Evolutionary conservation across 2,329 filamentous ascomycete species (phyloP).

Genomic region (Pseudogymnoascus sp.): DNA sequence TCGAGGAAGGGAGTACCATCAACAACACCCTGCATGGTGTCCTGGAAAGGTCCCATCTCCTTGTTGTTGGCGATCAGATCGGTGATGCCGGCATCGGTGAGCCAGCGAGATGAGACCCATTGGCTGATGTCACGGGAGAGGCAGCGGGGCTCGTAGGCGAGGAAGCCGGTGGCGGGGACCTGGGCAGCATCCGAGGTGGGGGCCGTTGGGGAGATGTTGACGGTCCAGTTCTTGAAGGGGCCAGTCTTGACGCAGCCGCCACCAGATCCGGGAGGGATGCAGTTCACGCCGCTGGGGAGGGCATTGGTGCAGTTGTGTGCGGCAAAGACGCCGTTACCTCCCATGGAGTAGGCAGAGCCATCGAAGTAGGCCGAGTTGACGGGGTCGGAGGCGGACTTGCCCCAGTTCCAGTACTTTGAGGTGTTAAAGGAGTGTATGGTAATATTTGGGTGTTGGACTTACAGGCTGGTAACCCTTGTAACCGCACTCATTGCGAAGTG

Average conservation of each 20-base stretch:
- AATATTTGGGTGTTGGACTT: conserved; percentile 41
- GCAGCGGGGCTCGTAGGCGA: conserved; percentile 37
- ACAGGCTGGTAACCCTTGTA: conserved; percentile 37
- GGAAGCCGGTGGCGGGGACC: conserved; percentile 25
- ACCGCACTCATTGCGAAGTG: conserved; percentile 35
- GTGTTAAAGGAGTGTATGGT: background rate
- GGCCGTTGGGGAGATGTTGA: conserved; percentile 42
- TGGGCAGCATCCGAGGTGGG: conserved; percentile 30
- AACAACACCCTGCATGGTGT: conserved; percentile 35
- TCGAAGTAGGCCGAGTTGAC: conserved; percentile 47
- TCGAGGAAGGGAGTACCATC: conserved; percentile 24
- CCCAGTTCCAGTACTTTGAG: conserved; percentile 19
- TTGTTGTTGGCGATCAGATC: conserved; percentile 34
- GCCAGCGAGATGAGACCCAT: conserved; percentile 29
- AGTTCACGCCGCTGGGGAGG: conserved; percentile 20
- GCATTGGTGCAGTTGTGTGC: conserved; percentile 24
- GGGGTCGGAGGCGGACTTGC: conserved; percentile 30
- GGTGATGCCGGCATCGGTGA: conserved; percentile 27
- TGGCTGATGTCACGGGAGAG: conserved; percentile 37
- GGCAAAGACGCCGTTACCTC: conserved; percentile 38
- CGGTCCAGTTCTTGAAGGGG: conserved; percentile 35
- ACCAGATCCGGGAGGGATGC: conserved; percentile 42
- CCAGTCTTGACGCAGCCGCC: conserved; percentile 47
- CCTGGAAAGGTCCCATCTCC: conserved; percentile 38
- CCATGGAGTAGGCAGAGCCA: conserved; percentile 44